Base-by-base conservation (phyloP, 192 early-diverging fungal species). In the Anaeromyces robustus region DNA sequence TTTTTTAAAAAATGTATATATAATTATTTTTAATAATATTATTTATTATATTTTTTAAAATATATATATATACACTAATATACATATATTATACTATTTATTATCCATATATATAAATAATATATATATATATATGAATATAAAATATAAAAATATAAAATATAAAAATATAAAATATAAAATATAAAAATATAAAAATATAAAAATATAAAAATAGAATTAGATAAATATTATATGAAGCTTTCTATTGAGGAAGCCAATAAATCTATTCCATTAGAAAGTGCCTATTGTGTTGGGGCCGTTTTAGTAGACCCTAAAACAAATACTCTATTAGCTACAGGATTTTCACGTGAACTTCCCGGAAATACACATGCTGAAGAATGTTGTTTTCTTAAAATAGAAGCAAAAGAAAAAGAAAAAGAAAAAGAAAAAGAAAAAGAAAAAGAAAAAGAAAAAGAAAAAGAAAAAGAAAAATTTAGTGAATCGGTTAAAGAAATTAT, bases 311-410 rank as follows among this genome's bases (percentile, higher is more conserved):
- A 79, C 29, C 81, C 81, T 28, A 82, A 31, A 34, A 34, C 18
- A 77, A 83, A n/a, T 84, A 82, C 26, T 22, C 88, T 97, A 29
- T 90, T 98, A 13, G 81, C 92, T 0, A 94, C 93, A 7, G 98
- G 97, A 1, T 98, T 87, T 81, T 98, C 96, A 29, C 92, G 96
- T 52, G 98, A 99, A 83, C 85, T 98, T 11, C 93, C 93, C 0
- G 98, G 98, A 7, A 99, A 99, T 84, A 97, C 95, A 11, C 98
- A 99, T 83, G 96, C 98, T 12, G 97, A 97, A 82, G 93, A 99
- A 84, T 93, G 92, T 79, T 93, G 92, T 31, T 87, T 99, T 12
- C 78, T 86, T 68, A 99, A 81, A 52, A 0, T 22, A 81, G 11
- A 28, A 39, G 78, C 81, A 77, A 17, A 30, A 79, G 34, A 29